Evolutionary conservation across 345 rosid genomes (phyloP), one percentile per base, ranked within the genome.

Genomic region (Trapa bicornis): DNA sequence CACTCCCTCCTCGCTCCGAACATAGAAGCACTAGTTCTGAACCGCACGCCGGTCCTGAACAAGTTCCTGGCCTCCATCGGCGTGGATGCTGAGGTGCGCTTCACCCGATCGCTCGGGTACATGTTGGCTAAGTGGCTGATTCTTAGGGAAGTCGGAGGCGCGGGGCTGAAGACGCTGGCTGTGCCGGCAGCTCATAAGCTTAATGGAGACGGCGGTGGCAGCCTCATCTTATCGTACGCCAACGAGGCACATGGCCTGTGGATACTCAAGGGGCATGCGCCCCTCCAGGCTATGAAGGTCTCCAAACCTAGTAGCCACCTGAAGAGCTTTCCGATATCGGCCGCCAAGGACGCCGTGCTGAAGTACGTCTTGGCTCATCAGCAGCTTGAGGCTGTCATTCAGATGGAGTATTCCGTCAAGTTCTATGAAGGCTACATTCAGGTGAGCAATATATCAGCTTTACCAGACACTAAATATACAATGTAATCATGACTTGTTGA

Each of bases 321-420:
- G 63, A 73, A 52, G 33, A 78, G 75, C 71, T 84, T 81, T 32
- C 84, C 81, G 0, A 2, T 79, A 4, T 22, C 80, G 10, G 91
- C 75, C 50, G 80, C 96, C 2, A 78, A 81, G 69, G 96, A 86
- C 54, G 73, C 91, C 0, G 87, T 87, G 71, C 72, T 92, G 6
- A 83, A 87, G 65, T 92, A 92, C 68, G 89, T 84, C 61, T 71
- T 89, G 66, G 86, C 93, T 0, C 96, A 92, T 35, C 96, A 92
- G 70, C 98, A 92, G 66, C 82, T 84, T 3, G 98, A 92, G 76
- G 80, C 85, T 4, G 73, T 82, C 5, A 71, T 86, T 41, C 98
- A 92, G 78, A 61, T 92, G 72, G 92, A 85, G 37, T 89, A 92
- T 68, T 72, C 88, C 0, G 89, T 87, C 41, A 72, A 0, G 14